Base-by-base conservation (phyloP, 495 filamentous ascomycete genomes). In the Penicillium turbatum region DNA sequence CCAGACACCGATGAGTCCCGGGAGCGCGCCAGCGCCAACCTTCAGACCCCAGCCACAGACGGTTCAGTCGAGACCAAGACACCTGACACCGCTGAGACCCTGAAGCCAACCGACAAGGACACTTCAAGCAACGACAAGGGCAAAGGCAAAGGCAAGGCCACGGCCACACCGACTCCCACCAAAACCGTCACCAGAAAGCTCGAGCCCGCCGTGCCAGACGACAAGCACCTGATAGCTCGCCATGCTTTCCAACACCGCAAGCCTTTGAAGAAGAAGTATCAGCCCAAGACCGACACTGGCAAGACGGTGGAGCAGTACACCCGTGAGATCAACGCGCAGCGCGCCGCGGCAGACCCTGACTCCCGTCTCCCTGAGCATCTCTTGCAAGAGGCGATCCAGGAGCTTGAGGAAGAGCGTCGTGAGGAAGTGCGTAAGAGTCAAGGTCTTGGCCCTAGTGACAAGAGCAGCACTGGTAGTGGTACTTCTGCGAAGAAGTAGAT, bases 171-270 rank as follows among this genome's bases (percentile, higher is more conserved):
- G 4, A 44, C 27, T 7, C 41, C 41, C 29, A 44, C 41, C 27
- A 30, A 30, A 24, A 6, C 26, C 15, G 26, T 7, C 27, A 17
- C 5, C 24, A 27, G 10, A 30, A 46, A 15, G 1, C 43, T 46
- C 3, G 43, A 46, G 17, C 43, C 30, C 7, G 43, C 27, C 13
- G 16, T 46, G 29, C 43, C 43, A 46, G 30, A 34, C 16, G 42
- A 56, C 38, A 61, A 69, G 51, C 57, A 61, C 13, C 38, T 61
- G 19, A 6, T 44, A 27, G 41, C 41, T 5, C 41, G 41, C 27
- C 41, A 44, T 30, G 8, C 27, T 16, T 44, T 44, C 54, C 54
- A 16, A 38, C 59, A 21, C 41, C 49, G 31, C 46, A 50, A 40
- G 12, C 34, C 35, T 6, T 38, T 44, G 12, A 34, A 41, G 39